Percentiles rank a stretch among this genome's conserved stretches.
Evolutionary conservation across 2,329 filamentous ascomycete species (phyloP).

Genomic region (Penicillium expansum): DNA sequence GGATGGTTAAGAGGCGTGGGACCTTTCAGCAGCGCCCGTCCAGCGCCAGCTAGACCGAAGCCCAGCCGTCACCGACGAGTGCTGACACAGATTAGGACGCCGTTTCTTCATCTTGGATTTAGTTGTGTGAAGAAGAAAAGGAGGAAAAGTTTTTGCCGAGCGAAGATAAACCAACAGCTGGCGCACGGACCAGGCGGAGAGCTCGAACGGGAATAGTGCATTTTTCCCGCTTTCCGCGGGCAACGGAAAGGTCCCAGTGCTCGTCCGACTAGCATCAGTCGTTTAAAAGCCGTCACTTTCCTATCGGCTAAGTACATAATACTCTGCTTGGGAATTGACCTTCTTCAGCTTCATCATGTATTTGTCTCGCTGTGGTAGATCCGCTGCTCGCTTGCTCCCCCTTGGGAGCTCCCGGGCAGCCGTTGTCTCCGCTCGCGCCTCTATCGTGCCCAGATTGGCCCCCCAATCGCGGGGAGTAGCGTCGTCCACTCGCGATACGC

Average conservation of each 20-base stretch:
- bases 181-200: constrained; percentile 25
- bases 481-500: constrained; percentile 40
- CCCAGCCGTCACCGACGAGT: constrained; percentile 33
- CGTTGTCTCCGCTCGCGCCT: constrained; percentile 22
- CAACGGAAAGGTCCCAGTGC: constrained; percentile 28
- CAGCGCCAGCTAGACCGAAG: constrained; percentile 25
- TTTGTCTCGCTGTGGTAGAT: constrained; percentile 39
- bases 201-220: constrained; percentile 23
- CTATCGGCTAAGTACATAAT: constrained; percentile 20
- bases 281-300: constrained; percentile 22
- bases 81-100: constrained; percentile 34
- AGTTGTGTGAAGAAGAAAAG: constrained; percentile 40
- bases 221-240: constrained; percentile 37
- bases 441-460: constrained; percentile 22
- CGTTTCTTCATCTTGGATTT: constrained; percentile 44
- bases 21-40: constrained; percentile 42
- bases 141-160: constrained; percentile 12
- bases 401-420: constrained; percentile 25
- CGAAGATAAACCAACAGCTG: constrained; percentile 16
- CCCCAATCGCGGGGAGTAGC: constrained; percentile 37
- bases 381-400: constrained; percentile 34
- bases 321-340: constrained; percentile 10
- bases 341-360: constrained; percentile 28
- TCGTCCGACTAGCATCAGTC: constrained; percentile 15
- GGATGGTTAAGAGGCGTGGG: constrained; percentile 37